These are phyloP conservation scores for Colletotrichum tanaceti DNA, from an alignment of 2,329 filamentous ascomycete genomes.

Conservation along the genomic window DNA sequence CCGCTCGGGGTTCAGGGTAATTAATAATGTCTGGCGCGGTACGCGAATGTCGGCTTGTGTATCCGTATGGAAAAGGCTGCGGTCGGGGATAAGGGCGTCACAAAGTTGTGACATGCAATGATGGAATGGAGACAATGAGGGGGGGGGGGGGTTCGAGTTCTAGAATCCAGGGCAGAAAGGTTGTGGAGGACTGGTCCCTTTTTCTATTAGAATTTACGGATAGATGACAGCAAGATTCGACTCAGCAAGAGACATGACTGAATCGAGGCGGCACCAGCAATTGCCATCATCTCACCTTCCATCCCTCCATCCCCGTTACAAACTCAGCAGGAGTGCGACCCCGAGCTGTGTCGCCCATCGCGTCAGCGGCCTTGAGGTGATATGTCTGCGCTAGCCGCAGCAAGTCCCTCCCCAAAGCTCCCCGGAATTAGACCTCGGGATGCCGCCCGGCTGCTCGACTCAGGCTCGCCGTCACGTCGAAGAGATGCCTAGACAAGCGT, in stretches of 20 bases:
- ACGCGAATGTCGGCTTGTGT: slow-evolving; percentile 23
- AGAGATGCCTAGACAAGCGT: slow-evolving; percentile 3
- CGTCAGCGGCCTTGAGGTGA: slow-evolving; percentile 24
- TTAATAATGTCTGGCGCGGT: slow-evolving; percentile 33
- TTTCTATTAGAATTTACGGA: slow-evolving; percentile 16
- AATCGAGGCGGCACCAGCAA: slow-evolving; percentile 22
- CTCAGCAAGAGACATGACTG: slow-evolving; percentile 24
- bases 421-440: slow-evolving; percentile 20
- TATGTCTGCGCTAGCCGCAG: slow-evolving; percentile 15
- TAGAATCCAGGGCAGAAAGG: neutral
- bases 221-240: slow-evolving; percentile 4
- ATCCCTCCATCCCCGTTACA: slow-evolving; percentile 28
- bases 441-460: slow-evolving; percentile 17
- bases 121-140: neutral
- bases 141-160: neutral
- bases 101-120: slow-evolving; percentile 18
- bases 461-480: neutral
- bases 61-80: slow-evolving; percentile 3
- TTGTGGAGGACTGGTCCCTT: slow-evolving; percentile 8
- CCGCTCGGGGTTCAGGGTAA: slow-evolving; percentile 18
- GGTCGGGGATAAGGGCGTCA: slow-evolving; percentile 19
- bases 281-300: slow-evolving; percentile 27
- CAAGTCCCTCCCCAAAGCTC: neutral
- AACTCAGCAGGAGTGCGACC: slow-evolving; percentile 30
- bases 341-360: slow-evolving; percentile 24